phyloP scores from a whole-genome alignment of 305 asterid genomes.

The Rubia balearica region DNA sequence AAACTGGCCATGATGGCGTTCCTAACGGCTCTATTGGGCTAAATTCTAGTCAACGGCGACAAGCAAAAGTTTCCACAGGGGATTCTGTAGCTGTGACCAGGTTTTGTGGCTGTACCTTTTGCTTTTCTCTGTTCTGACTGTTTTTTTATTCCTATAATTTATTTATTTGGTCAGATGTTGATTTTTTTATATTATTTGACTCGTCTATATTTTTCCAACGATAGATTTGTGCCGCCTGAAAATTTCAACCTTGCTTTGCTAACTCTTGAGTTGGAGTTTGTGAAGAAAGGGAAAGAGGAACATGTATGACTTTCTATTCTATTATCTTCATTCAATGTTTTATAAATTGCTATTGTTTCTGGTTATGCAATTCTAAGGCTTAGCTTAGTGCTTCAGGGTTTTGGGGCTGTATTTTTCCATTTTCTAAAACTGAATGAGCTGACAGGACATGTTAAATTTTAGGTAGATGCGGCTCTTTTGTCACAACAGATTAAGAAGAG shows the following conservation, averaged over 20 bases:
- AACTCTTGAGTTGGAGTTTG: slow-evolving; percentile 89
- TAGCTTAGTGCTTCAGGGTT: neutral
- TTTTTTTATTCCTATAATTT: neutral
- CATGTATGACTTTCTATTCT: slow-evolving; percentile 38
- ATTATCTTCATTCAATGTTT: slow-evolving; percentile 1
- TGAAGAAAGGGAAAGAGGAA: slow-evolving; percentile 88
- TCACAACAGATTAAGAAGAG: slow-evolving; percentile 65
- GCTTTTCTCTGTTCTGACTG: neutral
- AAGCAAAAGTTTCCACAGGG: slow-evolving; percentile 81
- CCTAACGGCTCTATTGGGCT: slow-evolving; percentile 66
- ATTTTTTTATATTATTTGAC: neutral
- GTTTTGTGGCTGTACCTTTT: slow-evolving; percentile 26
- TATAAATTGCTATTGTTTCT: slow-evolving; percentile 3
- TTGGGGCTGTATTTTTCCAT: neutral
- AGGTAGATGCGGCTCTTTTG: slow-evolving; percentile 84
- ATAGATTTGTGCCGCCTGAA: slow-evolving; percentile 83
- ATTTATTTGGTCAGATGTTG: neutral
- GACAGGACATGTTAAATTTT: slow-evolving; percentile 25
- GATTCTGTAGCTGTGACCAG: slow-evolving; percentile 69
- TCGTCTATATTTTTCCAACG: slow-evolving; percentile 8
- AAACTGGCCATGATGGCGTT: slow-evolving; percentile 55
- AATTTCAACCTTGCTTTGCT: slow-evolving; percentile 70
- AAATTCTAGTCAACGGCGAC: slow-evolving; percentile 85
- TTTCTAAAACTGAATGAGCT: slow-evolving; percentile 19
- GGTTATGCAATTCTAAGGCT: neutral